phyloP scores from a whole-genome alignment of 495 filamentous ascomycete species.

The Halenospora varia region DNA sequence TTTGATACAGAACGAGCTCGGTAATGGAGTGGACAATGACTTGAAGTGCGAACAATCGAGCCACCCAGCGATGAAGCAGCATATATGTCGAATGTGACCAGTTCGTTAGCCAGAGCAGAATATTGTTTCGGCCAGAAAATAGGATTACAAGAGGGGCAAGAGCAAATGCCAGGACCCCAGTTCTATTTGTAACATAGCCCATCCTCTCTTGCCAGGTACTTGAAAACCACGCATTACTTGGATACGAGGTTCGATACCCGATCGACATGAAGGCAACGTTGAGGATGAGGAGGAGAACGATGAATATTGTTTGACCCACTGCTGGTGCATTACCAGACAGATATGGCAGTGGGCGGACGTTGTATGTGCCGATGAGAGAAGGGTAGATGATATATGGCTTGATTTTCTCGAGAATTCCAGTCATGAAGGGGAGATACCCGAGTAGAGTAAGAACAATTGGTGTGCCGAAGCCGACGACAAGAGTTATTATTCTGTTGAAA shows the following conservation, averaged over 20 bases:
- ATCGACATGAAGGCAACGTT: slow-evolving; percentile 37
- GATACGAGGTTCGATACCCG: slow-evolving; percentile 24
- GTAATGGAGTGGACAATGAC: slow-evolving; percentile 34
- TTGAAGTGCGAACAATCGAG: slow-evolving; percentile 33
- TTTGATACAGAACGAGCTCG: slow-evolving; percentile 17
- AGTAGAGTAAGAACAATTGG: slow-evolving; percentile 23
- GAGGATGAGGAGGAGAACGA: slow-evolving; percentile 32
- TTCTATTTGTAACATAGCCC: slow-evolving; percentile 37
- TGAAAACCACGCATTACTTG: slow-evolving; percentile 20
- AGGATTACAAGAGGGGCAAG: slow-evolving; percentile 33
- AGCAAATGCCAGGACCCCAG: slow-evolving; percentile 31
- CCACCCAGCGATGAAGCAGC: slow-evolving; percentile 46
- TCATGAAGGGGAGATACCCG: slow-evolving; percentile 21
- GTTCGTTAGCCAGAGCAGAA: slow-evolving; percentile 41
- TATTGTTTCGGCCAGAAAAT: slow-evolving; percentile 39
- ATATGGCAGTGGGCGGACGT: slow-evolving; percentile 5
- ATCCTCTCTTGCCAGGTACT: slow-evolving; percentile 26
- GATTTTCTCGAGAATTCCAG: slow-evolving; percentile 8
- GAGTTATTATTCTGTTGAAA: slow-evolving; percentile 1
- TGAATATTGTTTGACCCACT: slow-evolving; percentile 35
- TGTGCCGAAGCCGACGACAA: not conserved
- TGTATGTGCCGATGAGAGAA: slow-evolving; percentile 27
- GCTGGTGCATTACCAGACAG: slow-evolving; percentile 19
- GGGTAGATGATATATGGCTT: slow-evolving; percentile 28
- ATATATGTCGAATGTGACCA: slow-evolving; percentile 43